Evolutionary conservation across 306 rosid genomes (phyloP).

Genomic region (Cucurbita maxima): DNA sequence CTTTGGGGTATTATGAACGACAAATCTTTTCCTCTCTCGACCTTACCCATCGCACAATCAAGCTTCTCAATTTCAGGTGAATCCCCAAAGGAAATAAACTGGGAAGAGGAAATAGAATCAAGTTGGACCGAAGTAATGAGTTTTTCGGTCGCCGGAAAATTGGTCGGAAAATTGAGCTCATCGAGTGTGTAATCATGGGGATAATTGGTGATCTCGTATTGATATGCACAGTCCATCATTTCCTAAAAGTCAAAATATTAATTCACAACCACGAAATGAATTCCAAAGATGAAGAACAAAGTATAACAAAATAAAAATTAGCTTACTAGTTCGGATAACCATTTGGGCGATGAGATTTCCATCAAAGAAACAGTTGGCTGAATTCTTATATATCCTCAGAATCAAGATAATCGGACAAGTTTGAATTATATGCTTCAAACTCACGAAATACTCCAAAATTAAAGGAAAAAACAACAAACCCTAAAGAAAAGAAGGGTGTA

Average conservation of each 20-base stretch:
- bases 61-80: background rate
- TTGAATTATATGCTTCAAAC: too few species aligned
- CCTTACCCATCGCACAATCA: background rate
- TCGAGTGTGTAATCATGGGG: constrained; percentile 17
- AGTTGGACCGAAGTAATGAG: constrained; percentile 1
- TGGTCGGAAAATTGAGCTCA: constrained; percentile 14
- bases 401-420: too few species aligned
- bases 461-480: too few species aligned
- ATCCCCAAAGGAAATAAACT: constrained; percentile 46
- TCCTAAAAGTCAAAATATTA: background rate
- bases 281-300: background rate
- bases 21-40: background rate
- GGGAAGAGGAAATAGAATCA: constrained; percentile 14
- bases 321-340: constrained; percentile 49
- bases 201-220: constrained; percentile 3
- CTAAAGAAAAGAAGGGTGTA: too few species aligned
- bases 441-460: too few species aligned
- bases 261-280: background rate
- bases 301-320: background rate
- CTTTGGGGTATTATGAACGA: background rate
- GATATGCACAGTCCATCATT: constrained; percentile 16
- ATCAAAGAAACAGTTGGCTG: background rate
- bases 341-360: constrained; percentile 24
- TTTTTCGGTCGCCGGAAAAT: constrained; percentile 13
- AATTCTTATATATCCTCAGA: too few species aligned